Evolutionary conservation across 176 grass and related monocot species (phyloP), one percentile per base, ranked within the genome.

Genomic region (Aegilops umbellulata): DNA sequence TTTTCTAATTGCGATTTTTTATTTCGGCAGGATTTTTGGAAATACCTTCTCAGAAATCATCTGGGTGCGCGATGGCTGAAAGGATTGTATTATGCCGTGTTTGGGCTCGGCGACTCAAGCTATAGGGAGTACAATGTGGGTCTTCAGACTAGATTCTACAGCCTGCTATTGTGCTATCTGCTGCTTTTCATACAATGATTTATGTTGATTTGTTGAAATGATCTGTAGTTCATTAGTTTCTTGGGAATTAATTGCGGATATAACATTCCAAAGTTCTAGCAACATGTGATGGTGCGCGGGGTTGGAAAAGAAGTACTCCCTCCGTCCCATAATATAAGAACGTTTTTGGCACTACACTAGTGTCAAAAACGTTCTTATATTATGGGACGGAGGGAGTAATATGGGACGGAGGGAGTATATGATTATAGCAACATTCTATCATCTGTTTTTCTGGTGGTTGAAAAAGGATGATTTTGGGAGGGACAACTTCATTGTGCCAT

Each of bases 121-220:
- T 98, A 95, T 79, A 86, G 89, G 69, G 95, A 98, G 79, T 98
- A 94, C 86, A 94, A 95, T 80, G 95, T 95, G 79, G 90, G 85
- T 15, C 17, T 77, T 64, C 61, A 41, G 10, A 10, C 39, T 65
- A 20, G 47, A 42, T 34, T 78, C 31, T 63, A 63, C 39, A 77
- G 5, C 39, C 29, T 83, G 2, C 29, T 82, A 86, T 31, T 85
- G n/a, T 11, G 6, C 47, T 4, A 42, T 58, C 24, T 81, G 26
- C 2, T 10, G 22, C 13, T 22, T 38, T 60, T 61, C 10, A 12
- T 19, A 12, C 60, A 32, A 20, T 66, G 6, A 15, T 51, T 51
- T 51, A 6, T 51, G 47, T 16, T 14, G 42, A 46, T 46, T 46
- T 46, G 42, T 4, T 46, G 42, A 12, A 46, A 46, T 46, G 42